Conservation (phyloP, 2,329 filamentous ascomycete genomes). For the Pseudogymnoascus sp. region DNA sequence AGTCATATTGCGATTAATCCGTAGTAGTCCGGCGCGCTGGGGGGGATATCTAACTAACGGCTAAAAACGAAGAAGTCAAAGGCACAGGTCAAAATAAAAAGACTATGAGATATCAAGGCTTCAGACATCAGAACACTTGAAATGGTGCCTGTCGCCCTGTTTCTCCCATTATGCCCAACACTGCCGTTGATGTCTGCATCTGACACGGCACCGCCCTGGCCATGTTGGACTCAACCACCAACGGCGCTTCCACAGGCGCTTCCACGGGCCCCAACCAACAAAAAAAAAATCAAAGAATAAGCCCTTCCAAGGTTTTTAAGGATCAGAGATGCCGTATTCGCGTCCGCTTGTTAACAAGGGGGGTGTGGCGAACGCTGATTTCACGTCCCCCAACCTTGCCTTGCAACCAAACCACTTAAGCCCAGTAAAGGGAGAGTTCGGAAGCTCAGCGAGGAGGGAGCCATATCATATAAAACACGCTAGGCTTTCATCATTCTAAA, state of each 20-base stretch:
- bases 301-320: conserved; percentile 47
- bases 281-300: conserved; percentile 11
- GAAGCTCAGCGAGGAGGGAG: conserved; percentile 57
- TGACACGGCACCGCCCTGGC: not conserved
- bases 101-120: not conserved
- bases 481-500: conserved; percentile 97
- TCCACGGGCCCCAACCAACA: not conserved
- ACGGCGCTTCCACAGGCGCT: not conserved
- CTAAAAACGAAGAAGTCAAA: not conserved
- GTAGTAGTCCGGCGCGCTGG: not conserved
- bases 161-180: not conserved
- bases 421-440: conserved; percentile 82
- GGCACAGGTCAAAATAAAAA: not conserved
- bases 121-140: conserved; percentile 2
- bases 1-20: not conserved
- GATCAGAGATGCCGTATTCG: conserved; percentile 96
- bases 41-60: not conserved
- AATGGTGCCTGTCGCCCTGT: not conserved
- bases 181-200: not conserved
- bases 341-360: conserved; percentile 97
- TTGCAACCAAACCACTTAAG: conserved; percentile 76
- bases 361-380: conserved; percentile 98
- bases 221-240: not conserved
- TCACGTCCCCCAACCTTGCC: conserved; percentile 68
- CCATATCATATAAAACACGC: conserved; percentile 86